phyloP scores from a whole-genome alignment of 2,329 filamentous ascomycete genomes.

The Arthrobotrys sphaeroides region DNA sequence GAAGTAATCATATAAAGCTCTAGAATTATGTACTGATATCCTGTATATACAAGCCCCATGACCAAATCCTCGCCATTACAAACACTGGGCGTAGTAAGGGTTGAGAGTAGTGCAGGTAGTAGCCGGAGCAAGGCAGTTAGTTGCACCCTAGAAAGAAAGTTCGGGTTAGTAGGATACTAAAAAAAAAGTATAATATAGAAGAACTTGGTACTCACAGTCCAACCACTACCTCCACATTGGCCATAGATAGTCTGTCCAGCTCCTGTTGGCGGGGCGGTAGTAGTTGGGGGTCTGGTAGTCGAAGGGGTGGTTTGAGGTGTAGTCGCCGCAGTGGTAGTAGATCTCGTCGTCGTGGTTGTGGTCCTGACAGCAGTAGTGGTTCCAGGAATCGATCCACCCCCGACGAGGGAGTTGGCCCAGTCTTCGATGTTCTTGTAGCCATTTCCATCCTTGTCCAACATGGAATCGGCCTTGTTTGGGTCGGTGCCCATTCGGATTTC shows the following conservation, averaged over 20 bases:
- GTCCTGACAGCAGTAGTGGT: constrained; percentile 1
- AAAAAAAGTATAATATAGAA: neutral
- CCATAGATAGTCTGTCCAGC: constrained; percentile 26
- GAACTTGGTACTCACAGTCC: constrained; percentile 27
- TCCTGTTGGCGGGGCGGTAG: constrained; percentile 20
- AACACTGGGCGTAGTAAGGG: constrained; percentile 33
- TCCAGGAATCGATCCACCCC: neutral
- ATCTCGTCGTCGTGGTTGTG: constrained; percentile 22
- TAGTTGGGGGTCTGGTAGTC: constrained; percentile 7
- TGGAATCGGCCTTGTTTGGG: constrained; percentile 61
- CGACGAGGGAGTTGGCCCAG: constrained; percentile 66
- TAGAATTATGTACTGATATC: constrained; percentile 30
- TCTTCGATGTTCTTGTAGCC: constrained; percentile 66
- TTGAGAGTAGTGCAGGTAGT: constrained; percentile 27
- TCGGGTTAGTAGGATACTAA: neutral
- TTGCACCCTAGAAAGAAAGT: constrained; percentile 25
- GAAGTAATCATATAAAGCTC: no score
- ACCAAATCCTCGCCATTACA: constrained; percentile 3
- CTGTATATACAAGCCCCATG: neutral
- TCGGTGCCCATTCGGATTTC: constrained; percentile 63
- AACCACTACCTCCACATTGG: constrained; percentile 39
- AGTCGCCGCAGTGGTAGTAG: constrained; percentile 18
- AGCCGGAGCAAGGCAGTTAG: constrained; percentile 34
- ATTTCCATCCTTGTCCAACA: constrained; percentile 62
- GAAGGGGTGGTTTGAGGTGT: constrained; percentile 2